These are phyloP conservation scores for Perkinsus chesapeaki DNA, from an alignment of 169 alveolate genomes.

Conservation along the genomic window DNA sequence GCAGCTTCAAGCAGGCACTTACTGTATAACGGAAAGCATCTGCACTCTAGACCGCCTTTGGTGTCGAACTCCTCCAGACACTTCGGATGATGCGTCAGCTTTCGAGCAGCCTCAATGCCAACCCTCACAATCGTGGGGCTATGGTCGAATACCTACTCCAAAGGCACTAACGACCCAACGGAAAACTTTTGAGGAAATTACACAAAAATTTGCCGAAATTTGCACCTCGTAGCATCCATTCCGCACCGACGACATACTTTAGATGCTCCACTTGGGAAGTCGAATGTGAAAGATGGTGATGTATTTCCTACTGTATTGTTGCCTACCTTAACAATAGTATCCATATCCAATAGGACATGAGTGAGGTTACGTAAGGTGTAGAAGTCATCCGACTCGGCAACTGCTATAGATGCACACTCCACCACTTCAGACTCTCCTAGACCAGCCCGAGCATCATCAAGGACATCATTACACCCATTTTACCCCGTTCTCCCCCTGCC, in stretches of 20 bases:
- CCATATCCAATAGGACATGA: not conserved
- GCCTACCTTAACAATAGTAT: not conserved
- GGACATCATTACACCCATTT: too few species aligned
- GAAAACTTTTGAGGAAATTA: too few species aligned
- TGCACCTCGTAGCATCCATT: too few species aligned
- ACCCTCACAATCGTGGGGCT: not conserved
- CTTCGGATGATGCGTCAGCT: not conserved
- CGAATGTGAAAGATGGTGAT: too few species aligned
- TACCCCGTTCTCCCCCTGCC: not conserved
- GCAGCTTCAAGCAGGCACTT: not conserved
- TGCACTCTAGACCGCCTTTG: not conserved
- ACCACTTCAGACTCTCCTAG: not conserved
- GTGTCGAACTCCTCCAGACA: not conserved
- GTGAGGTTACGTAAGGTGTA: not conserved
- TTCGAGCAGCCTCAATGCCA: not conserved
- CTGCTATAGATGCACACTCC: not conserved
- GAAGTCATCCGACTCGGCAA: not conserved
- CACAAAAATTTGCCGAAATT: too few species aligned
- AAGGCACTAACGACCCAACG: not conserved
- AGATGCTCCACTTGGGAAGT: too few species aligned
- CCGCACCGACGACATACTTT: too few species aligned
- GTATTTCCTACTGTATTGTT: too few species aligned
- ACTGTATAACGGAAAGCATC: not conserved
- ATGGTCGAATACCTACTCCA: not conserved
- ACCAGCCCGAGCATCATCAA: too few species aligned